Conservation (phyloP, 2,329 filamentous ascomycete species). For the Cyclaneusma minus region DNA sequence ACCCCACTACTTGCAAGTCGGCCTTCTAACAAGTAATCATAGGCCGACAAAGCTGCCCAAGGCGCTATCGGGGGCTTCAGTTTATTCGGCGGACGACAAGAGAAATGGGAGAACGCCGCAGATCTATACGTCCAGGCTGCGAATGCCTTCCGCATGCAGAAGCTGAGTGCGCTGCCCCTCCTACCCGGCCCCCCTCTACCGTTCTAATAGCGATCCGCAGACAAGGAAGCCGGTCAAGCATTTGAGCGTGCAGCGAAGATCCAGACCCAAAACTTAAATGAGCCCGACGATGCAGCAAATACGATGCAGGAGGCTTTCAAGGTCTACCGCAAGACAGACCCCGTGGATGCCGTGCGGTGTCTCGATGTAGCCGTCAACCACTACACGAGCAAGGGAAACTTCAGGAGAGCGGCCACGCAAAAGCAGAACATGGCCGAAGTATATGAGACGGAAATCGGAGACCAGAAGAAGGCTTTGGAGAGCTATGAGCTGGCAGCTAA, state of each 20-base stretch:
- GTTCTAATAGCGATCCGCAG: constrained; percentile 26
- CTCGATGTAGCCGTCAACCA: constrained; percentile 67
- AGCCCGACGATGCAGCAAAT: constrained; percentile 86
- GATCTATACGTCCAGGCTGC: constrained; percentile 79
- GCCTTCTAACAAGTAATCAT: too few relatives aligned
- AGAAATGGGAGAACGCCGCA: constrained; percentile 81
- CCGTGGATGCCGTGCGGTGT: constrained; percentile 67
- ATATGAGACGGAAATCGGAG: constrained; percentile 67
- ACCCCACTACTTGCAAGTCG: constrained; percentile 16
- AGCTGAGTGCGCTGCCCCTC: constrained; percentile 44
- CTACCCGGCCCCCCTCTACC: not conserved
- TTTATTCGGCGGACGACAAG: constrained; percentile 72
- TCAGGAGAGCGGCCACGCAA: constrained; percentile 76
- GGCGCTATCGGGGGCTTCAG: constrained; percentile 70
- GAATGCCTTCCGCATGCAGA: constrained; percentile 82
- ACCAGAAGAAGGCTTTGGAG: constrained; percentile 63
- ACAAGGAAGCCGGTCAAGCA: constrained; percentile 70
- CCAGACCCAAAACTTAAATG: constrained; percentile 67
- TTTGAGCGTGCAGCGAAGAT: constrained; percentile 79
- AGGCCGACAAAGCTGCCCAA: constrained; percentile 77
- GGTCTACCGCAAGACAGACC: constrained; percentile 75
- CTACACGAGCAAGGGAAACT: constrained; percentile 81
- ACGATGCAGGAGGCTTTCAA: constrained; percentile 85
- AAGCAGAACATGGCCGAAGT: constrained; percentile 81
- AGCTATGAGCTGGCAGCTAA: constrained; percentile 73